phyloP scores from a whole-genome alignment of 179 eudicot species.

The Silene coronaria region DNA sequence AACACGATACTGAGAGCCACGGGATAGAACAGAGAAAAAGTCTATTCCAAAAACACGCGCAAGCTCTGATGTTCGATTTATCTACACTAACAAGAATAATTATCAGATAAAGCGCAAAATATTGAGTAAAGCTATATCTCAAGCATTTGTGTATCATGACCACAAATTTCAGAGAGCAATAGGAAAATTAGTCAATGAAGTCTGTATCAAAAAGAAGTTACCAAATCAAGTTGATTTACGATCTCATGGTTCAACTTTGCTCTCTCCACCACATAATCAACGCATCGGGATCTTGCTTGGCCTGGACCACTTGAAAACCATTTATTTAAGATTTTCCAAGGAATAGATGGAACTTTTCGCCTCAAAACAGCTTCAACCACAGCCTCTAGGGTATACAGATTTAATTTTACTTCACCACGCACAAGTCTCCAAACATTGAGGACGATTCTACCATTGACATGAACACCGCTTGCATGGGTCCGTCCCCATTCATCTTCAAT shows the following conservation, averaged over 20 bases:
- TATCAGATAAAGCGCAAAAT: not conserved
- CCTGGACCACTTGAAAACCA: slow-evolving; percentile 91
- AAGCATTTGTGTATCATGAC: slow-evolving; percentile 4
- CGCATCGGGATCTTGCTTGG: slow-evolving; percentile 71
- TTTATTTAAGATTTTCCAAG: slow-evolving; percentile 47
- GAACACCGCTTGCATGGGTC: slow-evolving; percentile 93
- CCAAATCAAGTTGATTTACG: slow-evolving; percentile 81
- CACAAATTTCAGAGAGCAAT: not conserved
- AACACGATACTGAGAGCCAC: slow-evolving; percentile 98
- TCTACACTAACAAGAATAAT: slow-evolving; percentile 32
- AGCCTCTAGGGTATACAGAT: slow-evolving; percentile 77
- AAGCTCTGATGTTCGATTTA: slow-evolving; percentile 94
- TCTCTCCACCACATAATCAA: slow-evolving; percentile 55
- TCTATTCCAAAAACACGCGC: slow-evolving; percentile 97
- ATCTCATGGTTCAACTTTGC: slow-evolving; percentile 71
- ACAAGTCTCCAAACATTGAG: slow-evolving; percentile 87
- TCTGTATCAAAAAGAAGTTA: slow-evolving; percentile 19
- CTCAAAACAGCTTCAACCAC: slow-evolving; percentile 87
- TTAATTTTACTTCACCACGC: slow-evolving; percentile 77
- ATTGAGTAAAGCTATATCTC: not conserved
- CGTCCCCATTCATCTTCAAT: slow-evolving; percentile 99
- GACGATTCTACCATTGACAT: slow-evolving; percentile 87
- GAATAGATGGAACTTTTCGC: slow-evolving; percentile 64
- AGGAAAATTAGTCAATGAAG: not conserved
- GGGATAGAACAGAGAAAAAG: slow-evolving; percentile 91